Conservation (phyloP, 2,329 filamentous ascomycete species). For the Fusarium sp. region DNA sequence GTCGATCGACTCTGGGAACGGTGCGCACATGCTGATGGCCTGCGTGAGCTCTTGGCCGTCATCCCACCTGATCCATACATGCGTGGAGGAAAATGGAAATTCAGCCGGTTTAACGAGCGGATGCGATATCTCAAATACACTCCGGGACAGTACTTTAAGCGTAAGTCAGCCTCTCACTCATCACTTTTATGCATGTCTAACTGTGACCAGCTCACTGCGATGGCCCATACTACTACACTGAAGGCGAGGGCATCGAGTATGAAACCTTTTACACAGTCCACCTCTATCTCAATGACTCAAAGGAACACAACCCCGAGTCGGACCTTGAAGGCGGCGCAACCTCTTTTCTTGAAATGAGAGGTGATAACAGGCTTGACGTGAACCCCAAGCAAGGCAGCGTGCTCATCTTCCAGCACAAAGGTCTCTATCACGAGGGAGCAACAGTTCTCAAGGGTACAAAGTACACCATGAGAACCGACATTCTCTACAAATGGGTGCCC, state of each 20-base stretch:
- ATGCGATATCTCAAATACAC: conserved; percentile 82
- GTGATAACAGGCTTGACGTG: conserved; percentile 61
- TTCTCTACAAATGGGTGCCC: conserved; percentile 59
- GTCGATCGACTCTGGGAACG: conserved; percentile 73
- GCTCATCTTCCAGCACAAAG: conserved; percentile 68
- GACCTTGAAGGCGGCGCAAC: conserved; percentile 66
- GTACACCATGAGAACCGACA: conserved; percentile 68
- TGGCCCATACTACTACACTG: conserved; percentile 67
- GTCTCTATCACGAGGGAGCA: conserved; percentile 66
- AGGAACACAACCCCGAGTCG: conserved; percentile 25
- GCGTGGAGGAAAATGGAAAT: conserved; percentile 53
- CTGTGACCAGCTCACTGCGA: conserved; percentile 72
- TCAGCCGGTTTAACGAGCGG: conserved; percentile 73
- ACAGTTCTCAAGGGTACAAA: conserved; percentile 64
- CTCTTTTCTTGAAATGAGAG: conserved; percentile 61
- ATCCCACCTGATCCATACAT: conserved; percentile 46
- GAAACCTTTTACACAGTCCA: conserved; percentile 67
- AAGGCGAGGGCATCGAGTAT: conserved; percentile 56
- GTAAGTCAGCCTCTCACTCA: conserved; percentile 44
- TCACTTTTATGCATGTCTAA: not conserved
- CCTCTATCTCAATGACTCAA: conserved; percentile 57
- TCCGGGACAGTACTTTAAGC: conserved; percentile 78
- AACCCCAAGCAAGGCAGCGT: conserved; percentile 69
- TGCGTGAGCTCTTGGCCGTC: conserved; percentile 55
- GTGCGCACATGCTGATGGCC: conserved; percentile 57